A percentile compares a stretch with the other conserved stretches of the same genome.
Conservation (phyloP, 345 rosid genomes). For the Acer negundo region DNA sequence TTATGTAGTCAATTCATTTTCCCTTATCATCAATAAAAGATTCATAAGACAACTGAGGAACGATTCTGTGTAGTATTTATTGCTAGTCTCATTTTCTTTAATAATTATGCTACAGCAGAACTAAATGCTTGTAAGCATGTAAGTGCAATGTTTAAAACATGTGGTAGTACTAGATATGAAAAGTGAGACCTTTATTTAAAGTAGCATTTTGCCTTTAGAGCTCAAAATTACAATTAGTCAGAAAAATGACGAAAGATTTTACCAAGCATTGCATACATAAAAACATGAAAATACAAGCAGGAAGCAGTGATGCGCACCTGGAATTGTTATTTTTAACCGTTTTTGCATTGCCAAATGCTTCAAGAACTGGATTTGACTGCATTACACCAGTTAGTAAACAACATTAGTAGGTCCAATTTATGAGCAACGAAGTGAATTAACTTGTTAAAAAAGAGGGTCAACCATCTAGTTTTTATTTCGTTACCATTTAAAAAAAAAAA, state of each 20-base stretch:
- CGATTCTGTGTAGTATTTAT: not conserved
- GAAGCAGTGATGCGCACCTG: slow-evolving; percentile 51
- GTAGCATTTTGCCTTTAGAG: not conserved
- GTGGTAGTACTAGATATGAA: not conserved
- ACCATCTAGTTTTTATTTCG: slow-evolving; percentile 3
- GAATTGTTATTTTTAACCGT: slow-evolving; percentile 89
- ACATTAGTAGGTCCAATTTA: slow-evolving; percentile 9
- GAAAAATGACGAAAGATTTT: not conserved
- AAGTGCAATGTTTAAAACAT: slow-evolving; percentile 9
- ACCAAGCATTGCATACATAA: not conserved
- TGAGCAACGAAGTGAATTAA: slow-evolving; percentile 4
- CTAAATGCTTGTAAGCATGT: not conserved
- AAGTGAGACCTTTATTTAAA: not conserved
- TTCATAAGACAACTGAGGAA: not conserved
- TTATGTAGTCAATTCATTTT: not conserved
- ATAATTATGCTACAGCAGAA: not conserved
- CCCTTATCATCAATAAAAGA: slow-evolving; percentile 3
- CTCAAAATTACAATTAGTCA: not conserved
- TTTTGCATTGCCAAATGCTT: slow-evolving; percentile 96
- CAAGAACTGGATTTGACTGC: slow-evolving; percentile 96
- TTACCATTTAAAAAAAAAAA: not conserved
- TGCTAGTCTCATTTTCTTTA: not conserved
- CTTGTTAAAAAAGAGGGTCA: not conserved
- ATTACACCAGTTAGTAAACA: slow-evolving; percentile 29
- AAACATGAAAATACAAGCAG: slow-evolving; percentile 6